Evolutionary conservation across 805 yeast species (phyloP).

Genomic region (Candida arabinofermentans): DNA sequence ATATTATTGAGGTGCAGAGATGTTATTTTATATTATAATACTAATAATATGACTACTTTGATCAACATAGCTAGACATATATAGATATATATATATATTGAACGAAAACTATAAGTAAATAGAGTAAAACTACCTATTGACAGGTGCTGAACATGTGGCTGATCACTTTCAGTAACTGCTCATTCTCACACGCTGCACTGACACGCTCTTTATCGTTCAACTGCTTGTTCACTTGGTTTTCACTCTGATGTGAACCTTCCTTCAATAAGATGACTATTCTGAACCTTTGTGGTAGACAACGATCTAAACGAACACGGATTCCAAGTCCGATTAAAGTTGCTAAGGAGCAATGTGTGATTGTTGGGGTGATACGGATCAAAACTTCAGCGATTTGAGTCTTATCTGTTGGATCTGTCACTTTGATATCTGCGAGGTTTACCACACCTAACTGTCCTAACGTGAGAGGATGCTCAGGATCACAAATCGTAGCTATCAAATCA

Average conservation of each 20-base stretch:
- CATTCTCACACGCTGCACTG: conserved; percentile 98
- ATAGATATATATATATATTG: no score
- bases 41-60: no score
- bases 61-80: no score
- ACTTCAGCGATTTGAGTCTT: conserved; percentile 64
- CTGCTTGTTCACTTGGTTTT: conserved; percentile 93
- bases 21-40: no score
- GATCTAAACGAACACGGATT: conserved; percentile 82
- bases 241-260: conserved; percentile 94
- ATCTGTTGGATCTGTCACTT: conserved; percentile 56
- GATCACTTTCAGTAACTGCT: conserved; percentile 83
- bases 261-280: conserved; percentile 76
- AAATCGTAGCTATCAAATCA: conserved; percentile 78
- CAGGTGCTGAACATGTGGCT: conserved; percentile 90
- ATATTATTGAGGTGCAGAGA: no score
- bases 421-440: conserved; percentile 78
- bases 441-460: conserved; percentile 93
- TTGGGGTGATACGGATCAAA: conserved; percentile 84
- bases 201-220: conserved; percentile 96
- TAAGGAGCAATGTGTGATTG: conserved; percentile 94
- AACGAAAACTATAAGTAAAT: no score
- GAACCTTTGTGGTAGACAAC: conserved; percentile 82
- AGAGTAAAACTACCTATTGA: conserved; percentile 23
- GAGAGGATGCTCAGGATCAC: conserved; percentile 97
- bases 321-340: conserved; percentile 97